Base-by-base conservation (phyloP, 2,329 filamentous ascomycete species). In the Rhynchosporium agropyri region DNA sequence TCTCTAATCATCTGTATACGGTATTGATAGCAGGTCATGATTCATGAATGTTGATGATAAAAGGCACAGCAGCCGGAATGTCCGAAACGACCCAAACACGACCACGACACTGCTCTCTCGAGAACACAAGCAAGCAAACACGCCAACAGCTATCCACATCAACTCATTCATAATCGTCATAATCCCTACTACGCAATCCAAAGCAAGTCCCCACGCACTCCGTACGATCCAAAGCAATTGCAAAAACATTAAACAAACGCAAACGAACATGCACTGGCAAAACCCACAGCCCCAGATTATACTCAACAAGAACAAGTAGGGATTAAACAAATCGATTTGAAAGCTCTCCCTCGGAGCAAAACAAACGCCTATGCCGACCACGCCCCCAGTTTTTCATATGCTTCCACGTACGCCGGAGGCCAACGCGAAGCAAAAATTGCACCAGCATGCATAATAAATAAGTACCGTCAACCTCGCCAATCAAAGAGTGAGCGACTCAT, bases 401-500 rank as follows among this genome's bases (percentile, higher is more conserved):
- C 65, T 63, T 62, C 40, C 56, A 62, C 57, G 58, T 60, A 67
- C 63, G 63, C 65, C 65, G 56, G 60, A 53, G 67, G 65, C 63
- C 62, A 3, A 70, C 70, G 68, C 69, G 20, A 72, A 68, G 68
- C 66, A 69, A 64, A 63, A 50, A 65, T 65, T 65, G 64, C 64
- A 67, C 61, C 68, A 36, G 33, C 33, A 36, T 36, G 64, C 63
- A 67, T 63, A 58, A 62, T 61, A 49, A 36, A 64, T 55, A 38
- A 40, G 49, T 49, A 56, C 42, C 42, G 38, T 31, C 29, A 55
- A 53, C 55, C 50, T 58, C 33, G 29, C 46, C 60, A 57, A 43
- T 36, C 3, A 36, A 38, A 49, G 50, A 33, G 33, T n/a, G 43
- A 56, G 13, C 45, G 31, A 42, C 48, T 63, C 58, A 66, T 69